Percentiles rank a stretch among this genome's conserved stretches.
phyloP scores from a whole-genome alignment of 495 filamentous ascomycete genomes.

The Xylaria bambusicola region DNA sequence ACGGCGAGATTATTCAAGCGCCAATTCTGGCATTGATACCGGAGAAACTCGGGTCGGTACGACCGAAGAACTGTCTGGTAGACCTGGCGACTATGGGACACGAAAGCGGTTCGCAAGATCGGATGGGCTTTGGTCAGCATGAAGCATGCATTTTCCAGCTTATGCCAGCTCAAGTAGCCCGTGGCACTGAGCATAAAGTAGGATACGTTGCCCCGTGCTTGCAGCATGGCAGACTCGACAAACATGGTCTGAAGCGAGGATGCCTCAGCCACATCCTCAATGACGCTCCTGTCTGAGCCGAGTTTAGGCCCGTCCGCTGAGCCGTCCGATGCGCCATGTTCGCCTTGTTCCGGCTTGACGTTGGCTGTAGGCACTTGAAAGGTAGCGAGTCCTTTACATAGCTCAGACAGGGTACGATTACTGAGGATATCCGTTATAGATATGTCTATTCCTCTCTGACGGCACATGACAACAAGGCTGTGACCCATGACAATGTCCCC shows the following conservation, averaged over 20 bases:
- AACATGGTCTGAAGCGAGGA: slow-evolving; percentile 45
- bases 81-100: slow-evolving; percentile 42
- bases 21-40: slow-evolving; percentile 44
- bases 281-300: slow-evolving; percentile 34
- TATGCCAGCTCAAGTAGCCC: slow-evolving; percentile 42
- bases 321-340: background rate
- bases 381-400: slow-evolving; percentile 36
- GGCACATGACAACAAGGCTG: slow-evolving; percentile 43
- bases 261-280: slow-evolving; percentile 47
- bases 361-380: slow-evolving; percentile 20
- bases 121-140: slow-evolving; percentile 43
- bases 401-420: slow-evolving; percentile 39
- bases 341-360: slow-evolving; percentile 29
- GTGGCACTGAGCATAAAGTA: slow-evolving; percentile 47
- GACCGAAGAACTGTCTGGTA: slow-evolving; percentile 48
- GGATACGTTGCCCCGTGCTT: slow-evolving; percentile 42
- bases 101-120: slow-evolving; percentile 48
- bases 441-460: slow-evolving; percentile 36
- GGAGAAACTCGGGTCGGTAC: slow-evolving; percentile 41
- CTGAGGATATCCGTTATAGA: slow-evolving; percentile 42
- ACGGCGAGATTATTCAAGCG: slow-evolving; percentile 36
- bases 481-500: slow-evolving; percentile 46
- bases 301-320: slow-evolving; percentile 35
- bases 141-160: slow-evolving; percentile 45
- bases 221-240: slow-evolving; percentile 50